Percentiles rank a stretch among this genome's conserved stretches.
These are phyloP conservation scores for Dacryopinax spathularia DNA, from an alignment of 768 basidiomycete genomes.

Conservation along the genomic window DNA sequence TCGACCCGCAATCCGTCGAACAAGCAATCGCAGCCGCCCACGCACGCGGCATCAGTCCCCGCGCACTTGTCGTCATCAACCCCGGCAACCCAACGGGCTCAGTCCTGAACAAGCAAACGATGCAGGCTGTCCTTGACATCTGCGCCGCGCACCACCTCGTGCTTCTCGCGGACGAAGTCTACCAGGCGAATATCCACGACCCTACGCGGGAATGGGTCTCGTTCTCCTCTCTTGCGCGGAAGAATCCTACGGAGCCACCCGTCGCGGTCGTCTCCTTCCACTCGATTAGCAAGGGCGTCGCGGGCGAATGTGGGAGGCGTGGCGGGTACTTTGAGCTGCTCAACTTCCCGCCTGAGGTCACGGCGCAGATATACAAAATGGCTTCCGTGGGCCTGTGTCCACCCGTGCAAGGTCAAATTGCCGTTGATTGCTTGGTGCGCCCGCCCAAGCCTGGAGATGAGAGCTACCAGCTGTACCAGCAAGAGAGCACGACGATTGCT, in stretches of 20 bases:
- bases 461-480: slow-evolving; percentile 64
- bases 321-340: slow-evolving; percentile 92
- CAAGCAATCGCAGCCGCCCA: slow-evolving; percentile 51
- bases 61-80: slow-evolving; percentile 92
- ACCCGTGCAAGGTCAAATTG: slow-evolving; percentile 79
- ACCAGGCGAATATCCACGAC: slow-evolving; percentile 82
- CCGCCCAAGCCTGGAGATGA: slow-evolving; percentile 65
- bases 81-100: slow-evolving; percentile 96
- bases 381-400: slow-evolving; percentile 82
- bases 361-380: slow-evolving; percentile 92
- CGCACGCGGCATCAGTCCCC: slow-evolving; percentile 46
- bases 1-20: slow-evolving; percentile 53
- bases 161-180: slow-evolving; percentile 95
- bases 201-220: slow-evolving; percentile 37
- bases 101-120: slow-evolving; percentile 55
- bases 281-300: slow-evolving; percentile 91
- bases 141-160: slow-evolving; percentile 77
- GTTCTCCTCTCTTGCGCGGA: slow-evolving; percentile 78
- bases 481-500: slow-evolving; percentile 73
- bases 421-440: slow-evolving; percentile 85
- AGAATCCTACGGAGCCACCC: slow-evolving; percentile 25
- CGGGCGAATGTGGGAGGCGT: slow-evolving; percentile 91
- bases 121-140: slow-evolving; percentile 60
- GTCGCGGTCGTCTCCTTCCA: slow-evolving; percentile 90
- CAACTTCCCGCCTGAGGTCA: slow-evolving; percentile 62